Evolutionary conservation across 768 basidiomycete genomes (phyloP), one percentile per base, ranked within the genome.

Genomic region (Rhodotorula kratochvilovae): DNA sequence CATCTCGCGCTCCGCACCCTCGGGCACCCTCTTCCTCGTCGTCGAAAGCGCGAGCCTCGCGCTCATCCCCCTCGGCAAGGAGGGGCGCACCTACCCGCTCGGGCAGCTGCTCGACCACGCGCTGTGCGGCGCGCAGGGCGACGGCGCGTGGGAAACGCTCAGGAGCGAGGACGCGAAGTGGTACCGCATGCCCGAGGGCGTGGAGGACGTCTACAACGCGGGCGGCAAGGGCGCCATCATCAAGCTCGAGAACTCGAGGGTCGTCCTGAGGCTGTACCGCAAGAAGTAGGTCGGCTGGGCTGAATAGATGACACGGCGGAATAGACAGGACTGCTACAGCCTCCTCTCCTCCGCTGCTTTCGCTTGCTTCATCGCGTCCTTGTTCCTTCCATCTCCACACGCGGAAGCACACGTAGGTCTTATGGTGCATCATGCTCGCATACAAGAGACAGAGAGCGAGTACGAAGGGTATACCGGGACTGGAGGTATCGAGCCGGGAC

Each of bases 231-330:
- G 63, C 45, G 35, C 54, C 16, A 27, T 43, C 36, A 58, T 76
- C 65, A 73, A 73, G 62, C 45, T 76, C 42, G 76, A 76, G 68
- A 74, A 74, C 60, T 60, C 66, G 53, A 42, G 76, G 60, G 70
- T 76, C 21, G 64, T 76, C 3, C 23, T 74, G 39, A 35, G 70
- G 66, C 16, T 74, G 57, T 76, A 70, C n/a, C 29, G 58, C 54
- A 61, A 65, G 60, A 31, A 46, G 42, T 71, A 33, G 29, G 39
- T 11, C 10, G 36, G 5, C 6, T 1, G 19, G 3, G 4, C 2
- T 8, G 31, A 25, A 2, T 16, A 5, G 16, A 12, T 13, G 15
- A 3, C 1, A 21, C 51, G 17, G 51, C 51, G 21, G 2, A 2
- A 7, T 29, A 29, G 51, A 27, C 51, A 21, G 17, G 5, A 27